A percentile compares a stretch with the other conserved stretches of the same genome.
phyloP scores from a whole-genome alignment of 2,329 filamentous ascomycete genomes.

The Torrubiella hemipterigena region DNA sequence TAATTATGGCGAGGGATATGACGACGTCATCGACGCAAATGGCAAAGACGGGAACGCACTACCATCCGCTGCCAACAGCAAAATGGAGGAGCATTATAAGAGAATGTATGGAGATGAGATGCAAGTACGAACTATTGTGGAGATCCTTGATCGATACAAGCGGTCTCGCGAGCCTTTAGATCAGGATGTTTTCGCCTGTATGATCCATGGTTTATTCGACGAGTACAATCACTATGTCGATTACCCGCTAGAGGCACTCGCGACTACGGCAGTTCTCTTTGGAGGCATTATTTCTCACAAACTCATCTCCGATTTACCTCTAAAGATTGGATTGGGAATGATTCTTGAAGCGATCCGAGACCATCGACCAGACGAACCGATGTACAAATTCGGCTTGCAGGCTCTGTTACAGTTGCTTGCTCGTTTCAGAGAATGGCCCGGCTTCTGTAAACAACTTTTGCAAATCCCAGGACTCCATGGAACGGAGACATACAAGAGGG shows the following conservation, averaged over 20 bases:
- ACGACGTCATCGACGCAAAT: constrained; percentile 82
- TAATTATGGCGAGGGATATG: constrained; percentile 88
- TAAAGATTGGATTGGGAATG: constrained; percentile 93
- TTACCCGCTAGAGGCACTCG: constrained; percentile 90
- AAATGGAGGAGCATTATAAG: constrained; percentile 97
- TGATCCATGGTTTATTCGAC: constrained; percentile 96
- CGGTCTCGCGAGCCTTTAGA: constrained; percentile 71
- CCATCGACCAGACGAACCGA: constrained; percentile 68
- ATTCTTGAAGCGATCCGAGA: constrained; percentile 93
- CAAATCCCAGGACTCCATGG: constrained; percentile 72
- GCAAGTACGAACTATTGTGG: constrained; percentile 75
- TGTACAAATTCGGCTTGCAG: constrained; percentile 98
- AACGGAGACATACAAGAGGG: constrained; percentile 74
- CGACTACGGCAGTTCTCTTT: constrained; percentile 91
- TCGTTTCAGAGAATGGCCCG: constrained; percentile 87
- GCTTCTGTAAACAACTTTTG: constrained; percentile 76
- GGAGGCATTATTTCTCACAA: constrained; percentile 93
- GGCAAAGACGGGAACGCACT: constrained; percentile 72
- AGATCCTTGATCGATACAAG: constrained; percentile 77
- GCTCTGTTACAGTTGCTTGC: constrained; percentile 80
- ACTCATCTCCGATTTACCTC: constrained; percentile 76
- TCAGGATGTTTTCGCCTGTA: constrained; percentile 93
- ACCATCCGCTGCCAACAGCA: constrained; percentile 64
- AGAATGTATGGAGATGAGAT: constrained; percentile 93
- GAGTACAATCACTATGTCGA: constrained; percentile 93